Percentiles rank a stretch among this genome's conserved stretches.
Conservation (phyloP, 306 rosid species). For the Cucurbita argyrosperma region DNA sequence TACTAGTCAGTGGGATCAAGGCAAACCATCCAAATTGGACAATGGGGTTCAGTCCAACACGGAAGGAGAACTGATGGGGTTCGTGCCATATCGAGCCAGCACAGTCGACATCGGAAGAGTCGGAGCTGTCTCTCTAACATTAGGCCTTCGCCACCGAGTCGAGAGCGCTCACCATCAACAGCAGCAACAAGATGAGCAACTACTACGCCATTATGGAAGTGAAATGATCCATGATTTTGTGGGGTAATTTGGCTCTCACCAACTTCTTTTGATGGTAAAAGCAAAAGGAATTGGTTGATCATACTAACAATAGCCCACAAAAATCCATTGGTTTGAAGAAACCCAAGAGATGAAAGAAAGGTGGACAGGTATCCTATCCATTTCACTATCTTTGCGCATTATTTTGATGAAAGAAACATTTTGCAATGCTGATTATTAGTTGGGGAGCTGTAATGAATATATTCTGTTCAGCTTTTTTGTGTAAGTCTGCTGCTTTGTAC, state of each 20-base stretch:
- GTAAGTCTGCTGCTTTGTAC: neutral
- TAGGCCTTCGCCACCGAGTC: slow-evolving; percentile 57
- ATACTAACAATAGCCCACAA: slow-evolving; percentile 1
- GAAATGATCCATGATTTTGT: slow-evolving; percentile 53
- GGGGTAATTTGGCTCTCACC: slow-evolving; percentile 20
- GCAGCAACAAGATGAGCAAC: slow-evolving; percentile 38
- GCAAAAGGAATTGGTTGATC: neutral
- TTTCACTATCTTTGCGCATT: too few relatives aligned
- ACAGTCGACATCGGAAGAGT: slow-evolving; percentile 38
- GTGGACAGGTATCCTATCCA: too few relatives aligned
- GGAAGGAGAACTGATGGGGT: slow-evolving; percentile 50
- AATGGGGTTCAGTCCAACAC: slow-evolving; percentile 27
- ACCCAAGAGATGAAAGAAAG: neutral
- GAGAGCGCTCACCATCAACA: slow-evolving; percentile 25
- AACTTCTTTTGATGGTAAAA: neutral
- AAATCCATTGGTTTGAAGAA: neutral
- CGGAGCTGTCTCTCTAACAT: slow-evolving; percentile 63
- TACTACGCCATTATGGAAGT: slow-evolving; percentile 34
- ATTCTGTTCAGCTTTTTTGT: neutral
- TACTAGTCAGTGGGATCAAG: slow-evolving; percentile 33
- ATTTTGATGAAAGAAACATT: too few relatives aligned
- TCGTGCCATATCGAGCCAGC: slow-evolving; percentile 41
- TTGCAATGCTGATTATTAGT: too few relatives aligned
- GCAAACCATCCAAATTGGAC: slow-evolving; percentile 51
- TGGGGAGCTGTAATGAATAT: neutral